Conservation (phyloP, 2,329 filamentous ascomycete genomes). For the Colletotrichum sp. region DNA sequence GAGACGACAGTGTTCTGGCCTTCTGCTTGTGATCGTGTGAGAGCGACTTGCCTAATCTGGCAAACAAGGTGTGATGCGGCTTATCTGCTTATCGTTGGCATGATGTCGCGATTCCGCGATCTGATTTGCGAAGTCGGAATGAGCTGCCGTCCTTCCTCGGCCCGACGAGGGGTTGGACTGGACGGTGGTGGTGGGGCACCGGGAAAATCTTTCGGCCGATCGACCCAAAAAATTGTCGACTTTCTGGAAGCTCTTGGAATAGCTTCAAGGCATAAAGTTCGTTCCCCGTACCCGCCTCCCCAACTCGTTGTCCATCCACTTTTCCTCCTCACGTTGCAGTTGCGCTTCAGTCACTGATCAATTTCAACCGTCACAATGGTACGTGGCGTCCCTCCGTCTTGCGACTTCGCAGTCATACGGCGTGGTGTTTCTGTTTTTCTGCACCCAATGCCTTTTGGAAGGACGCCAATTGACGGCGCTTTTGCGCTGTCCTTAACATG, state of each 20-base stretch:
- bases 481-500: neutral
- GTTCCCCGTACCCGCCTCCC: slow-evolving; percentile 26
- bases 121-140: neutral
- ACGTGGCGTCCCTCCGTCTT: neutral
- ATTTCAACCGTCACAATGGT: slow-evolving; percentile 27
- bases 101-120: neutral
- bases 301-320: slow-evolving; percentile 5
- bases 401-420: neutral
- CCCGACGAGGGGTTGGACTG: neutral
- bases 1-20: slow-evolving; percentile 17
- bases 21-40: neutral
- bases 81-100: neutral
- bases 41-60: neutral
- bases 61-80: neutral
- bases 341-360: neutral
- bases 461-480: neutral
- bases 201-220: slow-evolving; percentile 22
- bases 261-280: slow-evolving; percentile 35
- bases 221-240: slow-evolving; percentile 39
- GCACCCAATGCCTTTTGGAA: neutral
- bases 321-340: slow-evolving; percentile 28
- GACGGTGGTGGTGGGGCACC: neutral
- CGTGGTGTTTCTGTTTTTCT: neutral
- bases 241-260: slow-evolving; percentile 47
- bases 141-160: neutral